Evolutionary conservation across 1,284 basidiomycete genomes (phyloP), one percentile per base, ranked within the genome.

Genomic region (Laetiporus sulphureus): DNA sequence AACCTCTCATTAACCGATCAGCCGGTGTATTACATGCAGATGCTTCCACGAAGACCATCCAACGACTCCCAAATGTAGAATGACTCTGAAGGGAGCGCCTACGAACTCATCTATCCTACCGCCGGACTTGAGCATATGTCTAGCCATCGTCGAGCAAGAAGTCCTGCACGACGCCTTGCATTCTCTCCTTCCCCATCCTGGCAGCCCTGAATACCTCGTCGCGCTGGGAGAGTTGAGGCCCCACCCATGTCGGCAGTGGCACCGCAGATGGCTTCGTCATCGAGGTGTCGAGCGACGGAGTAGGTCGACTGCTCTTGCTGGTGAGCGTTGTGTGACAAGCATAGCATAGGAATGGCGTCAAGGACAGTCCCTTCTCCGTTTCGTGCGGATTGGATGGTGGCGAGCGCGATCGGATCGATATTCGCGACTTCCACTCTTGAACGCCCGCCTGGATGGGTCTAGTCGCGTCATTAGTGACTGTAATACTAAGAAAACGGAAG

Each of bases 381-480:
- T 18, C 11, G 16, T 32, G 6, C 10, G 16, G 7, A 8, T 8
- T 15, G 16, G 7, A 7, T 7, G 8, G 6, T n/a, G n/a, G 16
- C 16, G 16, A 11, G 44, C 30, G 41, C 32, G 35, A 36, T 34
- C 50, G 47, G 20, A 55, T 51, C n/a, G 54, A 49, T 36, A 52
- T 55, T 12, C 51, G 47, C 0, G 50, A 42, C 40, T 52, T 56
- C 54, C 54, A 56, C 32, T 52, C 50, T 29, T 51, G 52, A 3
- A 52, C 38, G 11, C 52, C 54, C 7, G 36, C 36, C 32, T 52
- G 54, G 2, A 46, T 45, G 12, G 52, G 54, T 1, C 54, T 56
- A 21, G 6, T n/a, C n/a, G n/a, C n/a, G n/a, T n/a, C n/a, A n/a
- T n/a, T n/a, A n/a, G n/a, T n/a, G n/a, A n/a, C n/a, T n/a, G n/a